Evolutionary conservation across 2,329 filamentous ascomycete genomes (phyloP).

Genomic region (Penicillium sp.): DNA sequence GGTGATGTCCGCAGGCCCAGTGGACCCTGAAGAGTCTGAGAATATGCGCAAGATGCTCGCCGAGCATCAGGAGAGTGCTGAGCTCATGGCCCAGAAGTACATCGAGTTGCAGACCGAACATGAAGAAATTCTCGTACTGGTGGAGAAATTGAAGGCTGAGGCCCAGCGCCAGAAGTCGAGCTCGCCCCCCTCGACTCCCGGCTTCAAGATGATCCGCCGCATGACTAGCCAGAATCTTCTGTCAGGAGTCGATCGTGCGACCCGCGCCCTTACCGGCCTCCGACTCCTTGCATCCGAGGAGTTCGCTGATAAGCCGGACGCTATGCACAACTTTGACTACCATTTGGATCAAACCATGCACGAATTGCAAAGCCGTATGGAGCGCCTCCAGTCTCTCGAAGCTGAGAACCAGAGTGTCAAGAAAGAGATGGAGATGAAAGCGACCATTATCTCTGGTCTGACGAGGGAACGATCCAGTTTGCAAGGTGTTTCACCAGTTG

Average conservation of each 20-base stretch:
- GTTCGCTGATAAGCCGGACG: constrained; percentile 75
- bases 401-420: constrained; percentile 75
- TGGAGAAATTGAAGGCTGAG: constrained; percentile 87
- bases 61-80: constrained; percentile 73
- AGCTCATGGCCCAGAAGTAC: constrained; percentile 71
- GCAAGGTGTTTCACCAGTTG: constrained; percentile 73
- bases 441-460: constrained; percentile 89
- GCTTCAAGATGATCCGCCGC: constrained; percentile 67
- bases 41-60: constrained; percentile 65
- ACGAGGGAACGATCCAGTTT: constrained; percentile 90
- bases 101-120: constrained; percentile 79
- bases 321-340: constrained; percentile 86
- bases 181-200: constrained; percentile 45
- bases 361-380: constrained; percentile 79
- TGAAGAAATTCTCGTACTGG: constrained; percentile 73
- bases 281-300: constrained; percentile 84
- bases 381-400: constrained; percentile 86
- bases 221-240: constrained; percentile 90
- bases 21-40: constrained; percentile 63
- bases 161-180: constrained; percentile 71
- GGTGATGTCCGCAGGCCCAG: constrained; percentile 36
- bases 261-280: constrained; percentile 83
- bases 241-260: constrained; percentile 76
- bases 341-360: constrained; percentile 90
- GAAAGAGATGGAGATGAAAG: constrained; percentile 97